Conservation (phyloP, 768 basidiomycete genomes). For the Suillus subluteus region DNA sequence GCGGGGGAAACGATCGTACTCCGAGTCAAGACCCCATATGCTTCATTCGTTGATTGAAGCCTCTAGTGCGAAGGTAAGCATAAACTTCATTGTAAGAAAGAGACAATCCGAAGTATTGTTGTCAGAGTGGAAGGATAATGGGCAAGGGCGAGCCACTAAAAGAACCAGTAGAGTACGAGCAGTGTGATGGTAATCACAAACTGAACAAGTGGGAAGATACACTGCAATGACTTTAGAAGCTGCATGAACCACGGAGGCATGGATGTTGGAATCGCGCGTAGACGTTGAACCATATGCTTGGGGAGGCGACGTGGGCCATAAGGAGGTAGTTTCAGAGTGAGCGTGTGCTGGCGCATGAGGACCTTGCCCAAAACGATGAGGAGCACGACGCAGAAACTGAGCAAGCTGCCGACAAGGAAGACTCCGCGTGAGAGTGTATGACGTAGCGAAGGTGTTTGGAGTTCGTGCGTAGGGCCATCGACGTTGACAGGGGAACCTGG, state of each 20-base stretch:
- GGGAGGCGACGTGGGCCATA: background rate
- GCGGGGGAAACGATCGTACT: too few species aligned
- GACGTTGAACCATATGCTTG: background rate
- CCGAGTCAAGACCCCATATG: background rate
- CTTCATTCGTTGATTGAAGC: background rate
- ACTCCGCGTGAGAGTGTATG: background rate
- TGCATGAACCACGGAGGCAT: background rate
- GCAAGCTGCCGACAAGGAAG: background rate
- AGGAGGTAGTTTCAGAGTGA: background rate
- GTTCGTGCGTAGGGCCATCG: background rate
- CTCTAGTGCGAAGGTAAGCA: background rate
- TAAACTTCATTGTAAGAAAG: background rate
- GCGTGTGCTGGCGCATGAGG: background rate
- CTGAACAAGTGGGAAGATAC: background rate
- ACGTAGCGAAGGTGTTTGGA: background rate
- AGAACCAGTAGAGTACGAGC: background rate
- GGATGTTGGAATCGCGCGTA: background rate
- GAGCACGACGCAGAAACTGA: background rate
- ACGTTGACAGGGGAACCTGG: background rate
- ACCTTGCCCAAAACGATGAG: background rate
- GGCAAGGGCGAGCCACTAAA: background rate
- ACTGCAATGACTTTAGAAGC: background rate
- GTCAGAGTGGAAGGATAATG: background rate
- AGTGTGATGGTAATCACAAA: background rate
- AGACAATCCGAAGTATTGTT: background rate